Percentiles rank a stretch among this genome's conserved stretches.
Conservation (phyloP, 2,329 filamentous ascomycete species). For the Monosporascus sp. region DNA sequence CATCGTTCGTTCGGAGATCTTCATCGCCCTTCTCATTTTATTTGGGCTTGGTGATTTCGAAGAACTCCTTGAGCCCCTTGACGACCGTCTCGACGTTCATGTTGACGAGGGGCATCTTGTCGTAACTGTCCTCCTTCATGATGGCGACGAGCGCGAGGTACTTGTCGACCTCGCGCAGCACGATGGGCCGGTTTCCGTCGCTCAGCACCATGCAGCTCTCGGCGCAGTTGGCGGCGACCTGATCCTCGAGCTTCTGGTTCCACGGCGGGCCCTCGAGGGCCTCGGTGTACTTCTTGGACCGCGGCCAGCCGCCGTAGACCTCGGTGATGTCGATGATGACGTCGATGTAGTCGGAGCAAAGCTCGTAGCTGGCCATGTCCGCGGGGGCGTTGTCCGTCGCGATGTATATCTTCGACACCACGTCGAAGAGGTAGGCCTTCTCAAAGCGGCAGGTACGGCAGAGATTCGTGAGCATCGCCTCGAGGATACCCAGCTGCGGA, state of each 20-base stretch:
- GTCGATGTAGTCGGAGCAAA: constrained; percentile 97
- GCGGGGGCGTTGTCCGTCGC: constrained; percentile 90
- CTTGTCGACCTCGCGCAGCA: constrained; percentile 64
- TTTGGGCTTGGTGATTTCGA: constrained; percentile 62
- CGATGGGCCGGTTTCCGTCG: constrained; percentile 58
- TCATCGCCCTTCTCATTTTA: constrained; percentile 4
- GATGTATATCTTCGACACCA: constrained; percentile 97
- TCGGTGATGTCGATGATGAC: constrained; percentile 96
- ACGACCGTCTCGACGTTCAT: constrained; percentile 84
- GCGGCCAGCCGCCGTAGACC: constrained; percentile 76
- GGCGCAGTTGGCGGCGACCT: constrained; percentile 59
- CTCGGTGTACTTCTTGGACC: constrained; percentile 49
- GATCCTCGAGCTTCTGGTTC: constrained; percentile 58
- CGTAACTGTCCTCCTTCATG: constrained; percentile 79
- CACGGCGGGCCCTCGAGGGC: constrained; percentile 55
- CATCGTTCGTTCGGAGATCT: no score
- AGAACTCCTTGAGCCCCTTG: constrained; percentile 73
- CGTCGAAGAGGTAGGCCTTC: constrained; percentile 97
- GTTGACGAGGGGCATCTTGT: constrained; percentile 78
- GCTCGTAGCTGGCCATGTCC: constrained; percentile 94
- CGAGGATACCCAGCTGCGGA: constrained; percentile 84
- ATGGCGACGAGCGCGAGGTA: constrained; percentile 80
- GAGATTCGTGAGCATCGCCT: constrained; percentile 89
- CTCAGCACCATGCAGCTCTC: constrained; percentile 65
- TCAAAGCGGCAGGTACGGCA: constrained; percentile 93